Evolutionary conservation across 2,329 filamentous ascomycete species (phyloP).

Genomic region (Hymenoscyphus linearis): DNA sequence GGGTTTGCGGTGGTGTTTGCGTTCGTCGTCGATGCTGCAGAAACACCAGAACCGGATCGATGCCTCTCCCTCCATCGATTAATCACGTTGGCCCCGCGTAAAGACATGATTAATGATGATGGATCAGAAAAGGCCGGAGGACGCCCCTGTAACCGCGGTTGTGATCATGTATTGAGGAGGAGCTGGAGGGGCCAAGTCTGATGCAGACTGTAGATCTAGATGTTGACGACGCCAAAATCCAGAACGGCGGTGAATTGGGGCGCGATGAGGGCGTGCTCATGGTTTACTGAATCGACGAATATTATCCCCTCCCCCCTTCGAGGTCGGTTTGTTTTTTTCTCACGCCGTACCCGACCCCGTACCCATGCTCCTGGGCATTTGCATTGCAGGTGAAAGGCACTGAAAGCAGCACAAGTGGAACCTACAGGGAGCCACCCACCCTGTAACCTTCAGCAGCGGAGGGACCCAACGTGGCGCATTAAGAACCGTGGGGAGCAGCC

Average conservation of each 20-base stretch:
- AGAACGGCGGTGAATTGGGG: neutral
- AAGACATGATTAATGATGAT: neutral
- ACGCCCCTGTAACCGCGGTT: neutral
- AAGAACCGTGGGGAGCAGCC: neutral
- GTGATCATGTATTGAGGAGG: neutral
- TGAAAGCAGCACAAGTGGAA: neutral
- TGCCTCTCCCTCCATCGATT: slow-evolving; percentile 22
- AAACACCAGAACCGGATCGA: slow-evolving; percentile 13
- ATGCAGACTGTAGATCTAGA: neutral
- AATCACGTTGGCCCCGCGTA: slow-evolving; percentile 4
- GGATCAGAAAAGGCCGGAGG: neutral
- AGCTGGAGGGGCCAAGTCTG: neutral
- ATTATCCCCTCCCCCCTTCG: neutral
- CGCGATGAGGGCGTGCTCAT: neutral
- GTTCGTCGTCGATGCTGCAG: slow-evolving; percentile 1
- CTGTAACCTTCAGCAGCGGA: neutral
- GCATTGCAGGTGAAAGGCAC: neutral
- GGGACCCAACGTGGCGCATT: slow-evolving; percentile 1
- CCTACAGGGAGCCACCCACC: neutral
- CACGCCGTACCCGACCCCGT: neutral
- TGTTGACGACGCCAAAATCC: neutral
- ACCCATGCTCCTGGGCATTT: neutral
- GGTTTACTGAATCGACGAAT: neutral
- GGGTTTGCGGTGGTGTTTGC: too few relatives aligned
- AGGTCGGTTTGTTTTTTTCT: slow-evolving; percentile 2